Evolutionary conservation across 2,329 filamentous ascomycete genomes (phyloP), one percentile per base, ranked within the genome.

Genomic region (Dothistroma septosporum): DNA sequence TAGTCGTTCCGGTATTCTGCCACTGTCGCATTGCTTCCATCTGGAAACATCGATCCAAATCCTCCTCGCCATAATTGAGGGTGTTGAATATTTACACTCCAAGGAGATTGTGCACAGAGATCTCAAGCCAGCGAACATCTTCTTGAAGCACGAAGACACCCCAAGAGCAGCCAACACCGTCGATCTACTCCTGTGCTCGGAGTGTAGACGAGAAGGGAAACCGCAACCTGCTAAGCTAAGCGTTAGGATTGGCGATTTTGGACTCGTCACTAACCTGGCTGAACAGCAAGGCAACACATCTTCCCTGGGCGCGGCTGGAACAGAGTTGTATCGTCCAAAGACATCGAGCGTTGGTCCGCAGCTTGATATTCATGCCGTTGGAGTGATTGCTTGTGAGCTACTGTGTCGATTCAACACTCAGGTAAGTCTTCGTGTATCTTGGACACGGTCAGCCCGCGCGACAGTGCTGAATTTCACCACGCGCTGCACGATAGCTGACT

Each of bases 71-170:
- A 82, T 89, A 32, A 73, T 88, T 1, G 82, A 85, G 9, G 87
- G 86, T 1, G 81, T 89, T 2, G 80, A 86, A 60, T 88, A 89
- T 66, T 77, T 89, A 1, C 87, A 89, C 66, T 74, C 77, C 0
- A 79, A 84, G 61, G 79, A 79, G 6, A 82, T 89, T 53, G 80
- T 88, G 0, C 87, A 89, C 67, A 83, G 86, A 10, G 87, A 89
- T 68, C 76, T 89, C 22, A 89, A 89, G 67, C 87, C 87, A 0
- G 84, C 82, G 2, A 89, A 89, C 65, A 83, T 89, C 31, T 88
- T 89, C 72, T 75, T 89, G 0, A 83, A 82, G 2, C 70, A 79
- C n/a, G 73, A 77, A 19, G 72, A 68, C 31, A 71, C 64, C 59
- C 64, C 61, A 1, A 65, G 59, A 56, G 57, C 53, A 21, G 59